These are phyloP conservation scores for Saccharomycopsis guyanensis DNA, from an alignment of 805 yeast species.

Conservation along the genomic window DNA sequence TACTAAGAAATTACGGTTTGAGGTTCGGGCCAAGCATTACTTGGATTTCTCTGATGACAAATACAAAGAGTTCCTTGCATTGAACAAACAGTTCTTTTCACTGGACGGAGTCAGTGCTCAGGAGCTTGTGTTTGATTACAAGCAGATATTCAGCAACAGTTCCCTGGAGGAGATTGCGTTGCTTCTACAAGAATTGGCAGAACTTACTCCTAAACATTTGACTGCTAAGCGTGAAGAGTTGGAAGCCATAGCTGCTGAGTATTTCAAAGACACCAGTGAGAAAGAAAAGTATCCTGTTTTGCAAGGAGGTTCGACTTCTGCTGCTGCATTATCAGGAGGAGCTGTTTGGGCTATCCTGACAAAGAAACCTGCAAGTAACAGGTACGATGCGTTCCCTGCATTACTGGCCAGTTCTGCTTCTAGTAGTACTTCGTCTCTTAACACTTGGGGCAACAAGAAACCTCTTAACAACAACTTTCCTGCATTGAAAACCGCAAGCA, in stretches of 20 bases:
- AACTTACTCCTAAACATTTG: conserved; percentile 39
- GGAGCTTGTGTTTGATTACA: conserved; percentile 41
- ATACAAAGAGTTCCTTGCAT: conserved; percentile 40
- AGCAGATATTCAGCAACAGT: conserved; percentile 36
- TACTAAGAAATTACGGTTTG: conserved; percentile 54
- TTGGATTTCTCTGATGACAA: conserved; percentile 43
- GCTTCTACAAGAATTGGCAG: conserved; percentile 53
- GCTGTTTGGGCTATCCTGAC: not conserved
- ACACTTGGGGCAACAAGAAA: not conserved
- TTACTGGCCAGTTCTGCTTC: conserved; percentile 27
- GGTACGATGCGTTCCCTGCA: conserved; percentile 40
- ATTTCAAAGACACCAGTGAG: conserved; percentile 17
- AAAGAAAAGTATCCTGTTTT: conserved; percentile 45
- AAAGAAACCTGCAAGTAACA: not conserved
- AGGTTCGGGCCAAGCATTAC: conserved; percentile 81
- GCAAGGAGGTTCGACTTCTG: conserved; percentile 22
- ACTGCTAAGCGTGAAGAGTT: conserved; percentile 37
- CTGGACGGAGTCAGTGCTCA: conserved; percentile 37
- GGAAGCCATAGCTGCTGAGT: conserved; percentile 24
- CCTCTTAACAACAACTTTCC: not conserved
- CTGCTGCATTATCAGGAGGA: not conserved
- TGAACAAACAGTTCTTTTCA: conserved; percentile 42
- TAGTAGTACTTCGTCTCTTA: not conserved
- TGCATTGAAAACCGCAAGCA: not conserved
- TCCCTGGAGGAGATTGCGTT: conserved; percentile 45